Evolutionary conservation across 805 yeast species (phyloP), one percentile per base, ranked within the genome.

Genomic region (Candida tibetensis): DNA sequence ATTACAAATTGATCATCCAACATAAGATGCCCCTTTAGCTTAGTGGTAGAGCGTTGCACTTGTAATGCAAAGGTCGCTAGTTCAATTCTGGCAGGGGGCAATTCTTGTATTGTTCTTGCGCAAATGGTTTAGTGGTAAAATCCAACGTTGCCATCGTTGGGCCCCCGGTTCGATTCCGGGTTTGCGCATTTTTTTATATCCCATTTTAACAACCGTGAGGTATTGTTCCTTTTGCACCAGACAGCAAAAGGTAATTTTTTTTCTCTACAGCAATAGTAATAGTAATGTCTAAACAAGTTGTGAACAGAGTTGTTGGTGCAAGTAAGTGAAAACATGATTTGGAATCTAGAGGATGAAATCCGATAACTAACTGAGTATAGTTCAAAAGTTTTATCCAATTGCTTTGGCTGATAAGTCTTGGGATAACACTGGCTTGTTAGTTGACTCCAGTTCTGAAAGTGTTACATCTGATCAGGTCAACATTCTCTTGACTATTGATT

Each of bases 31-130:
- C 95, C 76, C 81, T 78, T 86, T 87, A 86, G 95, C 95, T 86
- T 85, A 87, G 96, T 85, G 95, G 95, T 86, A 87, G 93, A 86
- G 95, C 95, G 95, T 85, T 84, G 95, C 96, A 87, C 96, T 87
- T 87, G 96, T 87, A 87, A 85, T 85, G 95, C 93, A 82, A 83
- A 47, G 48, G 53, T 47, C 46, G 49, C 51, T 48, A 47, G 62
- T 56, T 57, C 62, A 57, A 57, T 58, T 58, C 62, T 58, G 62
- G 62, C 60, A 58, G 55, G 62, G 48, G 62, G 62, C 62, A 58
- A 8, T 29, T 35, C n/a, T n/a, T n/a, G n/a, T 17, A 10, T 31
- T 39, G 18, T 30, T 30, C 3, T 14, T 30, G 34, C 34, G 34
- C 34, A 31, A 31, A 31, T 31, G 34, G 34, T 31, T 31, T 31